Base-by-base conservation (phyloP, 129 eudicot species). In the Centella asiatica region DNA sequence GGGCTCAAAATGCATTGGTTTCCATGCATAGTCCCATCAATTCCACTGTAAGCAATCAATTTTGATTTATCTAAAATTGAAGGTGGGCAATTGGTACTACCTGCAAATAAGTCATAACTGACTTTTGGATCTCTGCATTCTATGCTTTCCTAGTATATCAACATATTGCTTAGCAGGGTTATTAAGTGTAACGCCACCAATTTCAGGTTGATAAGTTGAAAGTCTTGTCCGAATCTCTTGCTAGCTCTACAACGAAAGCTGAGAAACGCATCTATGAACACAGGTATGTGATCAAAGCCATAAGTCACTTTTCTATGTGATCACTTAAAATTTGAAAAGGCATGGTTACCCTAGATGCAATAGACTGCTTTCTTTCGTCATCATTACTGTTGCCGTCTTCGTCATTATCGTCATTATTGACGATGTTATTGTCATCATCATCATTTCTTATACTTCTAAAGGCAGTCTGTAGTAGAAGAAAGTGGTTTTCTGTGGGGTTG, bases 231-330 rank as follows among this genome's bases (percentile, higher is more conserved):
- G 99, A 87, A 59, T 93, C 99, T 65, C 96, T 93, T 66, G 83
- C 78, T 51, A 87, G 81, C 76, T 93, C 99, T 69, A 54, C 80
- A 46, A 22, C 72, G 33, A 93, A 84, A 80, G 63, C 96, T 65
- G 95, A 87, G 81, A 93, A 93, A 76, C 90, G 96, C 67, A 87
- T 93, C 53, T 82, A 86, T 63, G 99, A 93, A 62, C 67, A 86
- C 79, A 82, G 88, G 99, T 93, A 78, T 33, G 18, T 20, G 0
- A 8, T 42, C 46, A 32, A 9, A 58, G 42, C 44, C 62, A 19
- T 31, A 13, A 10, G 11, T 14, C 22, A 5, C 31, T 8, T 29
- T 57, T 34, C 15, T 24, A 42, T 42, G 17, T 42, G 47, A 42
- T 42, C 15, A 42, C 47, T 13, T 42, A n/a, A 11, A n/a, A 42